phyloP scores from a whole-genome alignment of 2,329 filamentous ascomycete species.

The Pseudohalonectria lignicola region DNA sequence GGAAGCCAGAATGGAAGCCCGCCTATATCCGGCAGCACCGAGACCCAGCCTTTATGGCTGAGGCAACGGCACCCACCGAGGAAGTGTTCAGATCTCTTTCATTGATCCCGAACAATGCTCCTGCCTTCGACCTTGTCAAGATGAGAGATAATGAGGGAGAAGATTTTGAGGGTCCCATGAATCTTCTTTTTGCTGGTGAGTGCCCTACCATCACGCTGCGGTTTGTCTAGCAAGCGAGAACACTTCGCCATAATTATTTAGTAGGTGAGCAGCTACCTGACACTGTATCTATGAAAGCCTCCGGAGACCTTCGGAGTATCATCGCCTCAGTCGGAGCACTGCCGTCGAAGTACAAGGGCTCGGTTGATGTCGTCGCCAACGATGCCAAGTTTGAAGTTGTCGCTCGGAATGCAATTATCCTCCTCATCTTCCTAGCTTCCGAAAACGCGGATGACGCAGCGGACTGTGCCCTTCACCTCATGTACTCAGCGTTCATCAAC shows the following conservation, averaged over 20 bases:
- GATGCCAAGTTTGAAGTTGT: constrained; percentile 25
- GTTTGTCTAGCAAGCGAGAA: neutral
- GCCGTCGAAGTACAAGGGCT: constrained; percentile 14
- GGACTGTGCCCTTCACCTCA: constrained; percentile 22
- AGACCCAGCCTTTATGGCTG: neutral
- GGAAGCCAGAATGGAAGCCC: neutral
- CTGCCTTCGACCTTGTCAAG: constrained; percentile 1
- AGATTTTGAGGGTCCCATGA: neutral
- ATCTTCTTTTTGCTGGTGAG: constrained; percentile 2
- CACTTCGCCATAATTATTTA: neutral
- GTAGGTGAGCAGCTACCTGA: neutral
- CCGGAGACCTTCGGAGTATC: constrained; percentile 30
- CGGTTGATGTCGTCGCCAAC: constrained; percentile 22
- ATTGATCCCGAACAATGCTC: constrained; percentile 1
- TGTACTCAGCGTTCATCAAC: constrained; percentile 27
- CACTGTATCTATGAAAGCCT: constrained; percentile 17
- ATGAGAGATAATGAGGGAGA: constrained; percentile 1
- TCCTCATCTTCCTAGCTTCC: constrained; percentile 18
- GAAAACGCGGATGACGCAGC: neutral
- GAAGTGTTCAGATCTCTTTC: neutral
- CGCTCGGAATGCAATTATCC: constrained; percentile 24
- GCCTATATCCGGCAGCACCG: neutral
- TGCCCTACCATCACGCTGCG: too few species aligned
- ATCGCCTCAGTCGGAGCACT: constrained; percentile 25
- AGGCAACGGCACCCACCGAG: neutral